phyloP scores from a whole-genome alignment of 2,329 filamentous ascomycete species.

The Lecanicillium sp. region DNA sequence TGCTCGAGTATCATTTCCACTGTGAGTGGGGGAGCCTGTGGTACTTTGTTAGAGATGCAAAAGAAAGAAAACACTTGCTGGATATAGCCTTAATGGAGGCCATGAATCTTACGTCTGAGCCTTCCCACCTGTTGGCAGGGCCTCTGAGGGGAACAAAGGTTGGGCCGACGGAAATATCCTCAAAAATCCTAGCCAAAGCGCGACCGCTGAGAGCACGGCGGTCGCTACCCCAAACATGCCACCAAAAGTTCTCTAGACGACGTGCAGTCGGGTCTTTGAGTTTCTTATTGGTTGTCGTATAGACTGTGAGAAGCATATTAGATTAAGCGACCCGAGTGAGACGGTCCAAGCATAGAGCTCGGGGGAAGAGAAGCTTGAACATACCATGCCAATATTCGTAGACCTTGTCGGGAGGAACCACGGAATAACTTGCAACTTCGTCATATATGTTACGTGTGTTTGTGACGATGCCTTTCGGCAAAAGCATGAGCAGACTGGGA shows the following conservation, averaged over 20 bases:
- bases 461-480: conserved; percentile 50
- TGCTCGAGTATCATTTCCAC: conserved; percentile 17
- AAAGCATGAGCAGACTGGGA: conserved; percentile 31
- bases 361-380: too few relatives aligned
- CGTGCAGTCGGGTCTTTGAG: conserved; percentile 54
- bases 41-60: too few relatives aligned
- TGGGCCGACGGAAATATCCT: conserved; percentile 49
- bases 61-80: too few relatives aligned
- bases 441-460: conserved; percentile 44
- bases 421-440: conserved; percentile 42
- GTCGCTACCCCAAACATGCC: conserved; percentile 56
- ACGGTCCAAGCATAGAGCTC: conserved; percentile 14
- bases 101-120: conserved; percentile 31
- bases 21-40: conserved; percentile 20
- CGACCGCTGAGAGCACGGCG: conserved; percentile 42
- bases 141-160: conserved; percentile 48
- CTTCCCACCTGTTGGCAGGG: conserved; percentile 45
- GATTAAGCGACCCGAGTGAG: neutral
- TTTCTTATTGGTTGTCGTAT: conserved; percentile 50
- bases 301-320: conserved; percentile 33
- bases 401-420: conserved; percentile 44
- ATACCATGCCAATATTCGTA: conserved; percentile 50
- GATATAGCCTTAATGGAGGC: too few relatives aligned
- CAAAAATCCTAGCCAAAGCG: conserved; percentile 46
- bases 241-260: conserved; percentile 58